Base-by-base conservation (phyloP, 2,329 filamentous ascomycete species). In the Zalaria sp. region DNA sequence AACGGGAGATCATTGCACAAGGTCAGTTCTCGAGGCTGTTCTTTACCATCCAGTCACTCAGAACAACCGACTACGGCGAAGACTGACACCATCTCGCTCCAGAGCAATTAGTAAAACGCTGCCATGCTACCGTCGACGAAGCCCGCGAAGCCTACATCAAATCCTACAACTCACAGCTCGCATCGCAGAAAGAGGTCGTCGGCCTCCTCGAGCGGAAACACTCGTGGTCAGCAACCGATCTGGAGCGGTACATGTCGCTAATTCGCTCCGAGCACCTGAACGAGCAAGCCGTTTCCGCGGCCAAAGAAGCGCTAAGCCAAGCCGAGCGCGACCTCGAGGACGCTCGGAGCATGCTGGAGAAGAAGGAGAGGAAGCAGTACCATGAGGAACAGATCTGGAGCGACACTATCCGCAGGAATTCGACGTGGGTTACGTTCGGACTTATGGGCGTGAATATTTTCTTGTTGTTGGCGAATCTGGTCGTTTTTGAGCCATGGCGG, bases 351-450 rank as follows among this genome's bases (percentile, higher is more conserved):
- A 75, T 79, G 53, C 67, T 98, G 41, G 89, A 83, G 57, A 79
- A 81, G 47, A 79, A 81, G 39, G 95, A 96, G 52, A 68, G 95
- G 40, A 83, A 83, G 47, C 77, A 93, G 46, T 98, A 98, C 62
- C 91, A 98, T 61, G 91, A 98, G 65, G 91, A 98, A 67, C 91
- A 98, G 66, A 93, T 98, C 43, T 98, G 91, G 91, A 93, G 85
- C 57, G 91, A 98, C 60, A 89, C 93, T 53, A 98, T 98, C 57
- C 74, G 91, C 31, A 73, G 91, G 49, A 94, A 94, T 71, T 91
- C 83, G 59, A 98, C 91, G 0, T 98, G 91, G 91, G 89, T 93
- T 31, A 98, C 91, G 0, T 96, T 93, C 79, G 91, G 89, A 0
- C 67, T 98, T 47, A 98, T 98, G 91, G 89, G 89, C 25, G 76